Conservation (phyloP, 1,139 yeast species). For the Kodamaea fungicola region DNA sequence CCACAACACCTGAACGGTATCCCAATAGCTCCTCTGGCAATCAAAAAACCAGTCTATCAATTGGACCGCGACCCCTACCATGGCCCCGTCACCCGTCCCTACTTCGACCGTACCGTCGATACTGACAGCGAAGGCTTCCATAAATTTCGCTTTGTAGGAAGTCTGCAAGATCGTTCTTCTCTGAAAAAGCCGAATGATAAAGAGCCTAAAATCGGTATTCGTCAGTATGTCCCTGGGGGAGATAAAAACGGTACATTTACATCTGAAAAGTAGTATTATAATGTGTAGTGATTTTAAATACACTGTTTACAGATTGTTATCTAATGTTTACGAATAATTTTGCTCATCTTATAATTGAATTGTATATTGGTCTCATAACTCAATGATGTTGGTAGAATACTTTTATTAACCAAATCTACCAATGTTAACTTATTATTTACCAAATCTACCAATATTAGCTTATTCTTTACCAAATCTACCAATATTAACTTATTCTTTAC, state of each 20-base stretch:
- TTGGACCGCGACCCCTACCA: conserved; percentile 1
- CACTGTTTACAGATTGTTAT: too few relatives aligned
- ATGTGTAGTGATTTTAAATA: too few relatives aligned
- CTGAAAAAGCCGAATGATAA: background rate
- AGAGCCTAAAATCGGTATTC: conserved; percentile 3
- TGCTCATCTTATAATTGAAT: too few relatives aligned
- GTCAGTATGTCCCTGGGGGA: conserved; percentile 1
- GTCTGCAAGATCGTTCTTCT: background rate
- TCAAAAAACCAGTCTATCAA: conserved; percentile 2
- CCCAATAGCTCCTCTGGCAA: conserved; percentile 2
- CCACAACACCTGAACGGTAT: conserved; percentile 1
- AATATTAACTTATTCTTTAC: too few relatives aligned
- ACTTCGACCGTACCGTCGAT: conserved; percentile 4
- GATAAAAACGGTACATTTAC: background rate
- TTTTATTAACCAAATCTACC: too few relatives aligned
- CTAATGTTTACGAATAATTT: too few relatives aligned
- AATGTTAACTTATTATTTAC: too few relatives aligned
- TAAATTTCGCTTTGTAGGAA: conserved; percentile 4
- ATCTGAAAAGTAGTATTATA: background rate
- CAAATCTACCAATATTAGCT: too few relatives aligned
- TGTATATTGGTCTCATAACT: too few relatives aligned
- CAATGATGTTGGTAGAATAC: too few relatives aligned
- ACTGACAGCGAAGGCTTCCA: conserved; percentile 4
- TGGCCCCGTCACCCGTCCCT: conserved; percentile 4
- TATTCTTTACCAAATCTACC: too few relatives aligned